Evolutionary conservation across 2,329 filamentous ascomycete genomes (phyloP), one percentile per base, ranked within the genome.

Genomic region (Epichloe hybrida): DNA sequence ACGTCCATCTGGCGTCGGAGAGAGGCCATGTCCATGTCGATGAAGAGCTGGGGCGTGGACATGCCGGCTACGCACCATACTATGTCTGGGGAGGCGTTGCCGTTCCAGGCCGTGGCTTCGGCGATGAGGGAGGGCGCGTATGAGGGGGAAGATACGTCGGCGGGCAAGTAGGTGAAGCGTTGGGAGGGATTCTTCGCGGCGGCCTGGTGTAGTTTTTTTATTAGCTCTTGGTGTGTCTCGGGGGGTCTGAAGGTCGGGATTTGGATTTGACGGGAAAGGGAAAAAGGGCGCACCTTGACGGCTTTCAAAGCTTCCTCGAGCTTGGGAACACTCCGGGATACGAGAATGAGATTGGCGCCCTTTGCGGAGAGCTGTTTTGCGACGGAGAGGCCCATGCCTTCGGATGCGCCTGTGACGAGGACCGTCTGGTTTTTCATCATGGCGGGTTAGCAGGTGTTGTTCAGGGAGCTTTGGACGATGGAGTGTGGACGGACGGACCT

Each of bases 51-150:
- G 0, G 90, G 90, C 15, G 73, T 75, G 5, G 86, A 79, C 56
- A 79, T 74, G 53, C 91, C 91, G 3, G 91, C 91, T 48, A 89
- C 78, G 64, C 88, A 90, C 89, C 93, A 97, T 36, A 97, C 86
- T 51, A 96, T 76, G 63, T 97, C 91, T 0, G 88, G 87, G 31
- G 82, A 66, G 23, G 71, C 65, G 50, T 79, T 81, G 56, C 81
- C 71, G 69, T 96, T 96, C 89, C 89, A 95, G 21, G 72, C 67
- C 2, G 79, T 85, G 45, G 83, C 83, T 65, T 94, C 81, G 38
- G 74, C 71, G 49, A 97, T 69, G 39, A 95, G 73, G 40, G 80
- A 72, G 3, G 72, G 71, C 48, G 87, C 87, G 61, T 90, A 90
- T 52, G 79, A 72, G 48, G 81, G 81, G 50, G 77, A 70, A 13